Conservation (phyloP, 2,329 filamentous ascomycete genomes). For the Claviceps africana region DNA sequence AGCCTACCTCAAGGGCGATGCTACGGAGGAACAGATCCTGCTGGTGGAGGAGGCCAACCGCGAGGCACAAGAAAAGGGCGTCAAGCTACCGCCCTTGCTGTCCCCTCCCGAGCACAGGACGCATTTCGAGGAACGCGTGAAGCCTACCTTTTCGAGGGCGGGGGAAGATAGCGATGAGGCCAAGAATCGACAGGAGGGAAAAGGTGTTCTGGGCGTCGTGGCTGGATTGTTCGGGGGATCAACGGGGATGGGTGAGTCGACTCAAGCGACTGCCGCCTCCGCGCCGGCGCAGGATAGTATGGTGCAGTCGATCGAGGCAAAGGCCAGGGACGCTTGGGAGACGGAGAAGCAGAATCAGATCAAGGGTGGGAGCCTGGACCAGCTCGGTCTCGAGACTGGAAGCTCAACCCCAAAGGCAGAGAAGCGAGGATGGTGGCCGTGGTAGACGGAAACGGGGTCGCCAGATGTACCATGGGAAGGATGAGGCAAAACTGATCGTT, state of each 20-base stretch:
- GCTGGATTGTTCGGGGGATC: constrained; percentile 16
- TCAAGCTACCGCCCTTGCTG: constrained; percentile 37
- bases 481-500: background rate
- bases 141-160: constrained; percentile 16
- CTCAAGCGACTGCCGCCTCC: constrained; percentile 10
- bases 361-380: constrained; percentile 36
- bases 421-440: constrained; percentile 38
- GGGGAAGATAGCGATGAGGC: constrained; percentile 7
- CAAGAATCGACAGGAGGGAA: constrained; percentile 15
- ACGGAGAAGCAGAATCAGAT: constrained; percentile 37
- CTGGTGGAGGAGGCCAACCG: constrained; percentile 44
- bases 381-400: constrained; percentile 27
- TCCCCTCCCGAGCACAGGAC: constrained; percentile 27
- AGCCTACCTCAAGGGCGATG: constrained; percentile 44
- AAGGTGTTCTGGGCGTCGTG: constrained; percentile 23
- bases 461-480: background rate
- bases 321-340: constrained; percentile 31
- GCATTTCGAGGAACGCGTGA: constrained; percentile 22
- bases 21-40: constrained; percentile 39
- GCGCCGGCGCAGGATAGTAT: constrained; percentile 9
- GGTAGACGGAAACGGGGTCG: constrained; percentile 13
- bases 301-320: constrained; percentile 18
- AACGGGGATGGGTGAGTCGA: constrained; percentile 1
- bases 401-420: constrained; percentile 12
- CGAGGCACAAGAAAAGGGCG: constrained; percentile 29